A percentile compares a stretch with the other conserved stretches of the same genome.
phyloP scores from a whole-genome alignment of 2,329 filamentous ascomycete genomes.

The Talaromyces sp. region DNA sequence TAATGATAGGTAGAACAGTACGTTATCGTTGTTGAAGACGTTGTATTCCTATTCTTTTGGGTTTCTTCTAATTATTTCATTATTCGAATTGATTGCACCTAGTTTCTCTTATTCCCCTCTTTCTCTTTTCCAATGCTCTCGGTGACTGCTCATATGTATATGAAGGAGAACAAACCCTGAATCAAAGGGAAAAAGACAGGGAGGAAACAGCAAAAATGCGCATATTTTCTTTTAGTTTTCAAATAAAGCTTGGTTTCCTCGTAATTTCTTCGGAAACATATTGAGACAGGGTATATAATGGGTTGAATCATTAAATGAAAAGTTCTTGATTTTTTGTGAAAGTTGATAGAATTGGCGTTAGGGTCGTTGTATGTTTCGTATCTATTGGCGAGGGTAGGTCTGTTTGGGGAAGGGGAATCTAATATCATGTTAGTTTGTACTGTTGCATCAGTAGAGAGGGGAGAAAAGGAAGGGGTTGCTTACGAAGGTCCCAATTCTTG shows the following conservation, averaged over 20 bases:
- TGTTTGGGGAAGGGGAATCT: constrained; percentile 82
- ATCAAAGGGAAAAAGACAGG: not conserved
- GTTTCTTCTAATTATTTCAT: constrained; percentile 2
- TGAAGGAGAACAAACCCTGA: too few relatives aligned
- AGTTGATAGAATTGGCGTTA: not conserved
- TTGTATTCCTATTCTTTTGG: constrained; percentile 16
- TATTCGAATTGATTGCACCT: not conserved
- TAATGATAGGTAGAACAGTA: not conserved
- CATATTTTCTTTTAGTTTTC: not conserved
- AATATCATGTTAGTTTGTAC: constrained; percentile 7
- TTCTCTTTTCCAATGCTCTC: not conserved
- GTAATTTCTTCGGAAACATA: not conserved
- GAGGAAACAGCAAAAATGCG: not conserved
- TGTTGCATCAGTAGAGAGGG: not conserved
- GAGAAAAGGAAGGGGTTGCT: constrained; percentile 40
- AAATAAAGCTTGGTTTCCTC: not conserved
- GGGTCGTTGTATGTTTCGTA: not conserved
- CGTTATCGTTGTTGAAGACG: constrained; percentile 33
- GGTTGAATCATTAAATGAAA: constrained; percentile 36
- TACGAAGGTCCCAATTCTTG: constrained; percentile 94
- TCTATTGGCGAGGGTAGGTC: constrained; percentile 54
- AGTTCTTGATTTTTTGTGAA: not conserved
- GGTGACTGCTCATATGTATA: not conserved
- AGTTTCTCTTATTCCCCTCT: not conserved
- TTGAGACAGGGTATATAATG: constrained; percentile 33